Base-by-base conservation (phyloP, 108 stramenopile species). In the Seminavis robusta region DNA sequence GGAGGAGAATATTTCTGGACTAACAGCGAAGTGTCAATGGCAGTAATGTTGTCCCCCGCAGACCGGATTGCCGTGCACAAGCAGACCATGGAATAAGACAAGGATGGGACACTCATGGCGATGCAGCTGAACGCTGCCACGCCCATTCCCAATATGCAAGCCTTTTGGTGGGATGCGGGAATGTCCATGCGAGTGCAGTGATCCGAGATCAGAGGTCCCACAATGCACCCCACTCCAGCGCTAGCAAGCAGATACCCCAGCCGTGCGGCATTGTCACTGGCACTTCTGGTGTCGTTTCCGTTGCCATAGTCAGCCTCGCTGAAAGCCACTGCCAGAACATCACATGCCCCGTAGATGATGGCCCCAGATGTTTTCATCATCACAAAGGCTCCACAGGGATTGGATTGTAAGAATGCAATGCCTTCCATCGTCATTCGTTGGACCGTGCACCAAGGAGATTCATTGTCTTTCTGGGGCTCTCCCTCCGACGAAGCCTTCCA, bases 291-390 rank as follows among this genome's bases (percentile, higher is more conserved):
- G n/a, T n/a, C n/a, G n/a, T n/a, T n/a, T n/a, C n/a, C n/a, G n/a
- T n/a, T n/a, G n/a, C n/a, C n/a, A n/a, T n/a, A n/a, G n/a, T n/a
- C n/a, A n/a, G n/a, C 43, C 49, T 84, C 76, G 0, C 77, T 52
- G 43, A 83, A 80, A 2, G 77, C 44, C 7, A 88, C 87, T 45
- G 80, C 84, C 30, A 88, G 42, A 1, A 88, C 71, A 56, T 84
- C 83, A 16, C 50, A 55, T 10, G 74, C 72, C 5, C 80, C 83
- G 36, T 61, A 84, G 9, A 73, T 65, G 16, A 84, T 33, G 3
- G 68, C 65, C 7, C 63, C 63, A 20, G 57, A 65, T 19, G 47
- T 56, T 46, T 88, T 88, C 21, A 69, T 33, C 10, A 88, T 67
- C 9, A 77, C 73, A 33, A 79, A 64, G 17, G 68, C 36, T 9